Evolutionary conservation across 2,329 filamentous ascomycete species (phyloP).

Genomic region (Colletotrichum sp.): DNA sequence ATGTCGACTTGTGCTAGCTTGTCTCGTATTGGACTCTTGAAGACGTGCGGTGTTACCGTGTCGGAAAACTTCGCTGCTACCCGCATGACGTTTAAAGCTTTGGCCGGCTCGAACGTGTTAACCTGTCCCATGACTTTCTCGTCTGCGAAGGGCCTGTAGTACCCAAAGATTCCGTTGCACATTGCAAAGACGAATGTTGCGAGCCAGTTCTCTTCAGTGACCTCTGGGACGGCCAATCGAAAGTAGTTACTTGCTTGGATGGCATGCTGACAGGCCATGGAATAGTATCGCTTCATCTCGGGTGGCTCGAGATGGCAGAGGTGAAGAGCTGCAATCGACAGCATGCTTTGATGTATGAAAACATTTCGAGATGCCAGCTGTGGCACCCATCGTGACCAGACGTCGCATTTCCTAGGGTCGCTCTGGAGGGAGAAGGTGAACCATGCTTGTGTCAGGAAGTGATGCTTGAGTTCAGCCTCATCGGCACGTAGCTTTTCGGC

Average conservation of each 20-base stretch:
- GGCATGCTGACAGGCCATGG: slow-evolving; percentile 19
- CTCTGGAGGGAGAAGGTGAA: slow-evolving; percentile 16
- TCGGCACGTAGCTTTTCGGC: slow-evolving; percentile 19
- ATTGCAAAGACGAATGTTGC: slow-evolving; percentile 17
- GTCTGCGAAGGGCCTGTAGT: slow-evolving; percentile 19
- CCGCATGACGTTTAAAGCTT: slow-evolving; percentile 12
- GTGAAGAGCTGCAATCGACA: slow-evolving; percentile 19
- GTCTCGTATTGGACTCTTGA: slow-evolving; percentile 15
- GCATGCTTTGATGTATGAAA: slow-evolving; percentile 20
- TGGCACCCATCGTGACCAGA: slow-evolving; percentile 20
- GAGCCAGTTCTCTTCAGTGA: slow-evolving; percentile 21
- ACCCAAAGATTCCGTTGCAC: slow-evolving; percentile 21
- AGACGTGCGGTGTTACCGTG: slow-evolving; percentile 10
- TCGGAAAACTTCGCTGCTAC: slow-evolving; percentile 15
- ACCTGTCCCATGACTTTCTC: slow-evolving; percentile 15
- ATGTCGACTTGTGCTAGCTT: slow-evolving; percentile 13
- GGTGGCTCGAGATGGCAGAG: slow-evolving; percentile 20
- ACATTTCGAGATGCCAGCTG: slow-evolving; percentile 18
- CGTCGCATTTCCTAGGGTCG: slow-evolving; percentile 19
- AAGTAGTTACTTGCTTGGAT: slow-evolving; percentile 22
- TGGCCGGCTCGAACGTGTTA: slow-evolving; percentile 10
- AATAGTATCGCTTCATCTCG: slow-evolving; percentile 19
- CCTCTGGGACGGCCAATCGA: slow-evolving; percentile 12
- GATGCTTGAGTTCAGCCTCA: slow-evolving; percentile 21
- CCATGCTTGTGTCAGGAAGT: slow-evolving; percentile 20